Evolutionary conservation across 441 rosid species (phyloP), one percentile per base, ranked within the genome.

Genomic region (Aquilaria agallochum): DNA sequence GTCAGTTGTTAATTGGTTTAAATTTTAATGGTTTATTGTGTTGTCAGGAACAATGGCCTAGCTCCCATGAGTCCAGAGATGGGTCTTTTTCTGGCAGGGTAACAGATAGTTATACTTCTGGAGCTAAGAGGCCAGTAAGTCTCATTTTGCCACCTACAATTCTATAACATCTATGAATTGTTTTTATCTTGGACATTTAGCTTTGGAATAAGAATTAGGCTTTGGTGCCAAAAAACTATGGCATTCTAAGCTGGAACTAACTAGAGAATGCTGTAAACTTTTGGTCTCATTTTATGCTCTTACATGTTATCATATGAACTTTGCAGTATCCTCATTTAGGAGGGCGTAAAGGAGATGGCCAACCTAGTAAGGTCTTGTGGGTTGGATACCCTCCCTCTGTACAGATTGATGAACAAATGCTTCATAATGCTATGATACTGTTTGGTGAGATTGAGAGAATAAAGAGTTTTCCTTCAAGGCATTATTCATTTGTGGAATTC

Each of bases 401-500:
- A 62, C 95, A 80, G 78, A 85, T 95, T 34, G 96, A 88, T 73
- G 98, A 95, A 58, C 95, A 87, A 66, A 88, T 85, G 97, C 85
- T 95, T 66, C 96, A 90, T 72, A 95, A 95, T 81, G 90, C 92
- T 32, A 85, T 92, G 98, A 95, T 95, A 70, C 84, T 92, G 66
- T 95, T 90, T 71, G 99, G 99, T 36, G 99, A 95, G 84, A 95
- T 95, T 74, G 98, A 90, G 83, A 87, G 86, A 71, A 88, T 80
- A 42, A 90, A 79, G 71, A 85, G 97, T 67, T 92, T 83, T 66
- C 97, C 96, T 34, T 74, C 90, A 44, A 90, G 90, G 72, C 72
- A 95, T 70, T 92, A 80, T 72, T 86, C 98, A 44, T 92, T 92
- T 75, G 96, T 92, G 73, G 93, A 90, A 77, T 95, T 95, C 74